Base-by-base conservation (phyloP, 164 flowering plant species). In the Vitis vinifera region DNA sequence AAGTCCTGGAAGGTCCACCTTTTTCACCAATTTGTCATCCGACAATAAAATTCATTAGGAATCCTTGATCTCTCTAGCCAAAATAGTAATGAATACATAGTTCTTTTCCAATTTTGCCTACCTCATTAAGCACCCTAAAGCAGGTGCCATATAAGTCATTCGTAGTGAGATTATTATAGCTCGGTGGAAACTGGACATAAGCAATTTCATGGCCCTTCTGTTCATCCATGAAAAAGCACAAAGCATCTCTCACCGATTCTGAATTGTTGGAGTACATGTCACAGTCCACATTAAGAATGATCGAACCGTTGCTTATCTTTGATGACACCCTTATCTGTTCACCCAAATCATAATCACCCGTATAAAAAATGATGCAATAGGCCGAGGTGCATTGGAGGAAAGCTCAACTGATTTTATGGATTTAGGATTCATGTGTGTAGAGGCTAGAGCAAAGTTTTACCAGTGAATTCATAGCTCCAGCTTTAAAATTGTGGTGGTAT, bases 201-300 rank as follows among this genome's bases (percentile, higher is more conserved):
- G 80, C 82, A 57, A 83, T 65, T n/a, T 83, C 71, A 48, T 69
- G 67, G 12, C 82, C 80, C 29, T 79, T 64, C 48, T 77, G 69
- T 66, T 76, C 82, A 72, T 82, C 83, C 80, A 80, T 76, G 66
- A 80, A 76, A 55, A 82, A 80, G 47, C 83, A 80, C 31, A 82
- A 27, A 29, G 80, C 81, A 58, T 82, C 81, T 71, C 77, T 80
- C 44, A 78, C 58, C 31, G 79, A 51, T 19, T 75, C 63, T 8
- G 85, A 72, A 70, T 82, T 70, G 75, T 74, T 82, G 5, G 85
- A 75, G 23, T 75, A 79, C 82, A 82, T 77, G 65, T 82, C 85
- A 17, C 82, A 82, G 68, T 82, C 85, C 17, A 82, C 44, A 31
- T 31, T 4, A 4, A 31, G 44, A 31, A 31, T 31, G 1, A 31